Percentiles rank a stretch among this genome's conserved stretches.
These are phyloP conservation scores for Glonium stellatum DNA, from an alignment of 495 filamentous ascomycete species.

Conservation along the genomic window DNA sequence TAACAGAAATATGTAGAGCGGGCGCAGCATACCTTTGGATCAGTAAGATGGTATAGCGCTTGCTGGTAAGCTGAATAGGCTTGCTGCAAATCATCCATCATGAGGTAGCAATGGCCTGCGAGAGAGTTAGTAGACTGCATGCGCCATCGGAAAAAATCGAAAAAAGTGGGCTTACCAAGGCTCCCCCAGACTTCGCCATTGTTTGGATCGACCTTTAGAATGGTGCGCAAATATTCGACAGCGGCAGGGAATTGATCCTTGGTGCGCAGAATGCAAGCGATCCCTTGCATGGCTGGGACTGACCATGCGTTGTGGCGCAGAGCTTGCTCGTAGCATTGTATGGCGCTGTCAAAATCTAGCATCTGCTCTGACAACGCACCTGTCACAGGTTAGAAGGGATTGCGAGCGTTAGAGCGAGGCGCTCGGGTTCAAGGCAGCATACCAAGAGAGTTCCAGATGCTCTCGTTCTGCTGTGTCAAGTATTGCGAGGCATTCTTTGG, in stretches of 20 bases:
- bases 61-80: slow-evolving; percentile 98
- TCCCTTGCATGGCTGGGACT: slow-evolving; percentile 87
- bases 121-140: slow-evolving; percentile 1
- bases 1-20: neutral
- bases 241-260: slow-evolving; percentile 92
- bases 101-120: slow-evolving; percentile 86
- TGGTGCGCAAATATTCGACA: slow-evolving; percentile 84
- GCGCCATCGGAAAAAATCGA: slow-evolving; percentile 5
- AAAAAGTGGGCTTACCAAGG: slow-evolving; percentile 53
- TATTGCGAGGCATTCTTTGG: slow-evolving; percentile 52
- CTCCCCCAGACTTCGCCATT: slow-evolving; percentile 98
- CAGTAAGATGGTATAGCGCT: slow-evolving; percentile 83
- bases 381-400: slow-evolving; percentile 35
- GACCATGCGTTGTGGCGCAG: slow-evolving; percentile 83
- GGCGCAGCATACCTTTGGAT: slow-evolving; percentile 70
- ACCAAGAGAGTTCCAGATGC: slow-evolving; percentile 94
- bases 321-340: slow-evolving; percentile 81
- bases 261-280: slow-evolving; percentile 80
- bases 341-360: slow-evolving; percentile 81
- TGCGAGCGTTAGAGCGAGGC: neutral
- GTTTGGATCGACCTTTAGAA: slow-evolving; percentile 77
- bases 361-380: slow-evolving; percentile 81
- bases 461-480: slow-evolving; percentile 65
- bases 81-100: slow-evolving; percentile 98
- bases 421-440: slow-evolving; percentile 32